These are phyloP conservation scores for Podospora comata DNA, from an alignment of 495 filamentous ascomycete species.

Conservation along the genomic window DNA sequence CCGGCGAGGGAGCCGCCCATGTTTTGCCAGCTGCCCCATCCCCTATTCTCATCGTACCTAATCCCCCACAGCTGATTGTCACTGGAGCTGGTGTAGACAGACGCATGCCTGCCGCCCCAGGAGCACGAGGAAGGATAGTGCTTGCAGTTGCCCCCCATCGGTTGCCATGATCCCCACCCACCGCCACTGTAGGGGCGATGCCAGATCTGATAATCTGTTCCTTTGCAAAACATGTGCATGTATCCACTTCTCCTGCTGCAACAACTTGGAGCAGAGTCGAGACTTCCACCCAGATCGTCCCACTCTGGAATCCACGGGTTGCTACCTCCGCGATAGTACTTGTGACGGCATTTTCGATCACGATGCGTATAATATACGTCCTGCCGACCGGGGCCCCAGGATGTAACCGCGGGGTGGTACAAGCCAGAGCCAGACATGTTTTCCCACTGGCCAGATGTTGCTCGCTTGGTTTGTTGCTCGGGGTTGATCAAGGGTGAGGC, in stretches of 20 bases:
- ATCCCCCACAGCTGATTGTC: conserved; percentile 26
- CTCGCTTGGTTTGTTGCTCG: neutral
- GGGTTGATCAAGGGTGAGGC: neutral
- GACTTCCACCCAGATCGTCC: conserved; percentile 23
- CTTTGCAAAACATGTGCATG: conserved; percentile 24
- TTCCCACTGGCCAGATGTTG: conserved; percentile 24
- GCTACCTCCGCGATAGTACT: conserved; percentile 9
- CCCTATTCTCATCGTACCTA: conserved; percentile 14
- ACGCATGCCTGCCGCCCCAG: conserved; percentile 19
- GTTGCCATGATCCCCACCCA: conserved; percentile 18
- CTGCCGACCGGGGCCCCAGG: conserved; percentile 19
- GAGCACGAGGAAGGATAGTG: conserved; percentile 23
- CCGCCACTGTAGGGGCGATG: conserved; percentile 17
- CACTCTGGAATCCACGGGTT: conserved; percentile 14
- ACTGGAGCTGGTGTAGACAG: conserved; percentile 15
- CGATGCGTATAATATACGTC: conserved; percentile 23
- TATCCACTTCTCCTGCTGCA: conserved; percentile 24
- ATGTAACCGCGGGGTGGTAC: conserved; percentile 19
- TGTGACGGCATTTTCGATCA: conserved; percentile 22
- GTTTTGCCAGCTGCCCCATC: conserved; percentile 23
- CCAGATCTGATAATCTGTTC: conserved; percentile 27
- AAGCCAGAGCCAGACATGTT: conserved; percentile 18
- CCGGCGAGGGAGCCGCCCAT: conserved; percentile 25
- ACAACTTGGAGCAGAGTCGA: conserved; percentile 20
- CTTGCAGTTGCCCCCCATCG: conserved; percentile 22